Evolutionary conservation across 2,329 filamentous ascomycete genomes (phyloP).

Genomic region (Apiospora malaysiana): DNA sequence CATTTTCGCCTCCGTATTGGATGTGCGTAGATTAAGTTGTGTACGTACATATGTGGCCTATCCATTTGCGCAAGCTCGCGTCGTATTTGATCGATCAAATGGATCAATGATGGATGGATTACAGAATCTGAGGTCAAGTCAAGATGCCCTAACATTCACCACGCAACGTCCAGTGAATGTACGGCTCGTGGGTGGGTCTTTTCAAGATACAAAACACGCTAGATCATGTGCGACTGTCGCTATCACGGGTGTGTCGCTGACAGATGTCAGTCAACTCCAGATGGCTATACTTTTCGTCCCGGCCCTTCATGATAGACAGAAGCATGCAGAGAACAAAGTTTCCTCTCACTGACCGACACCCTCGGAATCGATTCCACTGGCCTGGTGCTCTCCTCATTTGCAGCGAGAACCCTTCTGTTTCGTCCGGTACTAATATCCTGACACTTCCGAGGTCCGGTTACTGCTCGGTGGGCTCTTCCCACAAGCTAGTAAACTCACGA

Average conservation of each 20-base stretch:
- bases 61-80: background rate
- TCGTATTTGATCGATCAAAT: background rate
- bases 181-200: background rate
- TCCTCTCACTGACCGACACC: background rate
- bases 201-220: background rate
- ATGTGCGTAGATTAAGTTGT: background rate
- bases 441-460: background rate
- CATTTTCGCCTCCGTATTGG: background rate
- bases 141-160: background rate
- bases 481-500: conserved; percentile 3
- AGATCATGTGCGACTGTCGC: background rate
- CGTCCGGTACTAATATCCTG: background rate
- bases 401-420: background rate
- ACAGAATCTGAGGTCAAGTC: background rate
- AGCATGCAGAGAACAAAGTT: background rate
- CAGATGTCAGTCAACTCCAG: conserved; percentile 4
- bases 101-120: background rate
- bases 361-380: background rate
- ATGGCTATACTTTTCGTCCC: background rate
- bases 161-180: background rate
- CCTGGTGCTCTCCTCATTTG: background rate
- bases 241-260: conserved; percentile 3
- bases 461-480: background rate
- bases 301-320: background rate
- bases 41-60: background rate